Evolutionary conservation across 371 early-diverging fungal species (phyloP).

Genomic region (Mucor racemosus): DNA sequence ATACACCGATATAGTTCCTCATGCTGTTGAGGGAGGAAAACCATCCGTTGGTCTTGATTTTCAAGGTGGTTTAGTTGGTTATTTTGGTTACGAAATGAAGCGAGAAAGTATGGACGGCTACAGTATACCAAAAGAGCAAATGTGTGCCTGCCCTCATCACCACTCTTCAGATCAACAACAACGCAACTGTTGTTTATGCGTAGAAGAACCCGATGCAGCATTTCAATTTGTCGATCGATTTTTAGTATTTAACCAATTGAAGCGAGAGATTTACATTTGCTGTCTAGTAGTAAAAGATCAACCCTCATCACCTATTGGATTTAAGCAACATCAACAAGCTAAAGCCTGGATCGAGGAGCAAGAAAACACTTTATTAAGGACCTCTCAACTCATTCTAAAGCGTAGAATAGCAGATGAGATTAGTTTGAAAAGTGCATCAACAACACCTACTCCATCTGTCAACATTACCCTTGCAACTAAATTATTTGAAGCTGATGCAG

Average conservation of each 20-base stretch:
- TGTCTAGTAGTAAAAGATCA: constrained; percentile 42
- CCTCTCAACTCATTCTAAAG: constrained; percentile 12
- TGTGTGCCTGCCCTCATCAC: constrained; percentile 36
- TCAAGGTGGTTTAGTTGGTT: constrained; percentile 86
- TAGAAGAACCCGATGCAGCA: constrained; percentile 76
- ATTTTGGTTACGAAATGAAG: constrained; percentile 95
- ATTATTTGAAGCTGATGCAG: constrained; percentile 54
- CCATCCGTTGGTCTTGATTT: constrained; percentile 50
- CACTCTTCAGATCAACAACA: constrained; percentile 25
- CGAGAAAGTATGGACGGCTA: constrained; percentile 73
- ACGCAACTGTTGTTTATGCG: constrained; percentile 44
- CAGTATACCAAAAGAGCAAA: constrained; percentile 44
- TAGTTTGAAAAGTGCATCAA: constrained; percentile 13
- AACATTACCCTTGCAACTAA: not conserved
- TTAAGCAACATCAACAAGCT: constrained; percentile 19
- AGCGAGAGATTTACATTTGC: constrained; percentile 48
- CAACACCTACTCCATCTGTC: constrained; percentile 35
- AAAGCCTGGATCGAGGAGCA: constrained; percentile 32
- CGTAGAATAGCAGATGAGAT: constrained; percentile 17
- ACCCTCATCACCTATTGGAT: constrained; percentile 11
- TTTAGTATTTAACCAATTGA: constrained; percentile 74
- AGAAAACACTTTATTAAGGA: constrained; percentile 4
- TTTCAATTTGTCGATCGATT: constrained; percentile 85
- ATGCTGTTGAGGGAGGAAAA: not conserved
- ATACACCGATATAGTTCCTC: not conserved